phyloP scores from a whole-genome alignment of 768 basidiomycete species.

The Podaxis carcinomalis region DNA sequence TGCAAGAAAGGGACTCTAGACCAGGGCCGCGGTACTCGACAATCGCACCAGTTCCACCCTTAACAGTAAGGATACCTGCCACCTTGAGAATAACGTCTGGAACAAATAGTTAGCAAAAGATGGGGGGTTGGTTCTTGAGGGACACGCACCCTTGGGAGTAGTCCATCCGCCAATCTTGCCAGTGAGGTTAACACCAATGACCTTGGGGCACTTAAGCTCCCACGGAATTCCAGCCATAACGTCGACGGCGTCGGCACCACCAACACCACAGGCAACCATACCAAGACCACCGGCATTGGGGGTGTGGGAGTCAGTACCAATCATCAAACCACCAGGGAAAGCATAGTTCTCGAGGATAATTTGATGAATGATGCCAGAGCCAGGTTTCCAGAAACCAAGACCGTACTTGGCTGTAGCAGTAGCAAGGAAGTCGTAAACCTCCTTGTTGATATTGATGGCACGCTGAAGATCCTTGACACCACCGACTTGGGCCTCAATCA shows the following conservation, averaged over 20 bases:
- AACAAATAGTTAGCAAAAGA: constrained; percentile 11
- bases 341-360: constrained; percentile 99
- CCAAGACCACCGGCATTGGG: constrained; percentile 99
- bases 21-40: constrained; percentile 96
- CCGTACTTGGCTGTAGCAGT: constrained; percentile 98
- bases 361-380: constrained; percentile 98
- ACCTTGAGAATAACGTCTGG: constrained; percentile 98
- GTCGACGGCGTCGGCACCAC: constrained; percentile 98
- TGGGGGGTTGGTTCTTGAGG: neutral
- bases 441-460: constrained; percentile 91
- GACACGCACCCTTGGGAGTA: constrained; percentile 79
- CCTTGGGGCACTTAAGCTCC: constrained; percentile 99
- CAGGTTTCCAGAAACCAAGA: constrained; percentile 99
- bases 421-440: constrained; percentile 99
- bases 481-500: constrained; percentile 96
- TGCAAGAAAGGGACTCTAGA: constrained; percentile 94
- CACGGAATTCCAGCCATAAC: constrained; percentile 98
- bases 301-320: constrained; percentile 99
- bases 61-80: constrained; percentile 97
- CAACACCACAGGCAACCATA: constrained; percentile 99
- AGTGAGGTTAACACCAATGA: constrained; percentile 94
- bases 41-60: constrained; percentile 98
- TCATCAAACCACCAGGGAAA: constrained; percentile 99
- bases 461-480: constrained; percentile 92
- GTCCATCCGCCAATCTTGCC: constrained; percentile 98